Conservation (phyloP, 805 yeast species). For the Wickerhamomyces mucosus region DNA sequence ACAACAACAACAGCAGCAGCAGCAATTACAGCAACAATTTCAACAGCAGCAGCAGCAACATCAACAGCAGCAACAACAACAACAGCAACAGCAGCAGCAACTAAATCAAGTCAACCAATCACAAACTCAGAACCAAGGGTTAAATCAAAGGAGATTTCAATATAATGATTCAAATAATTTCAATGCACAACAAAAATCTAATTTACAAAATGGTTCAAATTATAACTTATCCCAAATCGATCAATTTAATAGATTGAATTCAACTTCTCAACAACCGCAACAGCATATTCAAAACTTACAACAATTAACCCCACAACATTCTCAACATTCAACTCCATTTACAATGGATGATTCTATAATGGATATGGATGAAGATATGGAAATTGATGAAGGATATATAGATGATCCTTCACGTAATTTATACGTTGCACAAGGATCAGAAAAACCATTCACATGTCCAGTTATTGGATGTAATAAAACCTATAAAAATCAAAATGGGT, state of each 20-base stretch:
- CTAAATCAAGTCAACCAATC: constrained; percentile 6
- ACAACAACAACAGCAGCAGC: constrained; percentile 8
- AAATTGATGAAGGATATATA: constrained; percentile 67
- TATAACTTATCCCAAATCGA: neutral
- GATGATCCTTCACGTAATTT: constrained; percentile 95
- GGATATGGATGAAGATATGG: constrained; percentile 34
- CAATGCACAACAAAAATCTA: constrained; percentile 8
- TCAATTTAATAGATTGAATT: neutral
- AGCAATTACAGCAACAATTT: constrained; percentile 14
- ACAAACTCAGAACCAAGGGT: constrained; percentile 12
- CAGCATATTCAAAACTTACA: constrained; percentile 1
- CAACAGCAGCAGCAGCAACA: constrained; percentile 8
- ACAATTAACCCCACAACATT: constrained; percentile 6
- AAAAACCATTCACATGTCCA: constrained; percentile 94
- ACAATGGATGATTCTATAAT: constrained; percentile 23
- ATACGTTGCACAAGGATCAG: constrained; percentile 88
- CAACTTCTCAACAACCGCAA: too few relatives aligned
- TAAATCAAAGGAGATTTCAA: neutral
- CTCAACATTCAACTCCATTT: constrained; percentile 18
- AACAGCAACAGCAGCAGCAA: constrained; percentile 8
- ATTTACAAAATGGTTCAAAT: neutral
- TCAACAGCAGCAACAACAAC: constrained; percentile 11
- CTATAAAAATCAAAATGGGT: constrained; percentile 94
- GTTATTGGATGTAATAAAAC: constrained; percentile 97
- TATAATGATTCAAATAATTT: constrained; percentile 3